Percentiles rank a stretch among this genome's conserved stretches.
Evolutionary conservation across 2,329 filamentous ascomycete genomes (phyloP).

Genomic region (Penicillium frequentans): DNA sequence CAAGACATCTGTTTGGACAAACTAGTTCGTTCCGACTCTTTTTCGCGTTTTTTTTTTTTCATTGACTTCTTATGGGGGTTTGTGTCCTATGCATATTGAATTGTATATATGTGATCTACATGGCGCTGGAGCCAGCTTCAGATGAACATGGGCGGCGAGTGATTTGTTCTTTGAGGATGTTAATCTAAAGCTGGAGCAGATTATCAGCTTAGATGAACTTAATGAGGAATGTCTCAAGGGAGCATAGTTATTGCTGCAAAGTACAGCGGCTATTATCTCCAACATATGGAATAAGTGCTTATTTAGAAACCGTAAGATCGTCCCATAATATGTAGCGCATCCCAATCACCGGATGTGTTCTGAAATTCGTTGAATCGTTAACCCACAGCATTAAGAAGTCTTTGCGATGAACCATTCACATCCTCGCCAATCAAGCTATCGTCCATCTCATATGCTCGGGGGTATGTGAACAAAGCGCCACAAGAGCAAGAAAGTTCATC

Average conservation of each 20-base stretch:
- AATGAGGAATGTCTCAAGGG: background rate
- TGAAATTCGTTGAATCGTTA: constrained; percentile 23
- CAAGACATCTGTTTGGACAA: constrained; percentile 87
- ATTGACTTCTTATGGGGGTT: background rate
- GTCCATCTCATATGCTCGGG: background rate
- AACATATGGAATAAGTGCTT: background rate
- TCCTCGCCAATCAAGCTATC: background rate
- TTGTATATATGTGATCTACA: constrained; percentile 13
- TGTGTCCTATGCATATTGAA: constrained; percentile 3
- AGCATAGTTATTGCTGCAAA: background rate
- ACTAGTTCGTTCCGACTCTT: constrained; percentile 31
- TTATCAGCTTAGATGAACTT: background rate
- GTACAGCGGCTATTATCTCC: background rate
- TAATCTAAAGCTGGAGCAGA: background rate
- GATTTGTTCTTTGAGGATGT: background rate
- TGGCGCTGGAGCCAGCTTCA: background rate
- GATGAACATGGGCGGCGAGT: background rate
- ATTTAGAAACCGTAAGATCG: background rate
- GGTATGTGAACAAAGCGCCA: background rate
- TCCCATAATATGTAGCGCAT: constrained; percentile 6
- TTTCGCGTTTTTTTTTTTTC: background rate
- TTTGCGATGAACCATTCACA: constrained; percentile 3
- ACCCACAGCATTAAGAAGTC: constrained; percentile 14
- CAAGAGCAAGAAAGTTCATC: background rate
- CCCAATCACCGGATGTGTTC: constrained; percentile 3